These are phyloP conservation scores for Onygena corvina DNA, from an alignment of 2,329 filamentous ascomycete species.

Conservation along the genomic window DNA sequence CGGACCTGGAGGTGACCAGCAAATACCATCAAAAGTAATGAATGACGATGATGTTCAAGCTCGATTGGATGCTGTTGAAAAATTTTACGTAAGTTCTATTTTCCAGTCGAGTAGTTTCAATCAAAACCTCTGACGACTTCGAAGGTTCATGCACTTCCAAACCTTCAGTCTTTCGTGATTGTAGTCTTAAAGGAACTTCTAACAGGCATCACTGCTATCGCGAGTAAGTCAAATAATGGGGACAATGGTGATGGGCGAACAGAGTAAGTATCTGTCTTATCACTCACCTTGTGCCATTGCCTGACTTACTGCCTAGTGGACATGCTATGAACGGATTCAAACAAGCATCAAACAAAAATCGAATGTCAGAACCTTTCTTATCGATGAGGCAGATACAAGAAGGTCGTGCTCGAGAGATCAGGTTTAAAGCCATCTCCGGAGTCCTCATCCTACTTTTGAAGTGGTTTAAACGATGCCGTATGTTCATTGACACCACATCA, in stretches of 20 bases:
- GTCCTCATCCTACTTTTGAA: constrained; percentile 79
- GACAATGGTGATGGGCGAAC: constrained; percentile 33
- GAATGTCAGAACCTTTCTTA: neutral
- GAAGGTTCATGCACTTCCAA: constrained; percentile 58
- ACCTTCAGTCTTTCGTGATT: constrained; percentile 85
- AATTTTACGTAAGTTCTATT: constrained; percentile 61
- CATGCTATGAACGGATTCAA: constrained; percentile 1
- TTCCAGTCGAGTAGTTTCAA: neutral
- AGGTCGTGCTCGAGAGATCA: constrained; percentile 71
- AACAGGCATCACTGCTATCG: constrained; percentile 71
- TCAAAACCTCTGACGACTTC: neutral
- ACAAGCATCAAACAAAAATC: neutral
- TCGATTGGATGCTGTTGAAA: constrained; percentile 62
- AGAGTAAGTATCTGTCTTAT: constrained; percentile 36
- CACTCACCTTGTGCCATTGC: neutral
- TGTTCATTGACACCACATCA: constrained; percentile 28
- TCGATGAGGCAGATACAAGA: constrained; percentile 66
- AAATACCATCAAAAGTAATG: constrained; percentile 21
- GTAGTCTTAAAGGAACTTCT: constrained; percentile 82
- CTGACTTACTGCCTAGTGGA: neutral
- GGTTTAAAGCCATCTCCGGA: constrained; percentile 81
- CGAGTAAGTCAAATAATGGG: constrained; percentile 43
- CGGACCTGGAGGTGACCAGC: constrained; percentile 9
- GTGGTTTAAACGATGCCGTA: constrained; percentile 92
- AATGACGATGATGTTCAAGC: constrained; percentile 32